Evolutionary conservation across 768 basidiomycete genomes (phyloP), one percentile per base, ranked within the genome.

Genomic region (Paxillus involutus): DNA sequence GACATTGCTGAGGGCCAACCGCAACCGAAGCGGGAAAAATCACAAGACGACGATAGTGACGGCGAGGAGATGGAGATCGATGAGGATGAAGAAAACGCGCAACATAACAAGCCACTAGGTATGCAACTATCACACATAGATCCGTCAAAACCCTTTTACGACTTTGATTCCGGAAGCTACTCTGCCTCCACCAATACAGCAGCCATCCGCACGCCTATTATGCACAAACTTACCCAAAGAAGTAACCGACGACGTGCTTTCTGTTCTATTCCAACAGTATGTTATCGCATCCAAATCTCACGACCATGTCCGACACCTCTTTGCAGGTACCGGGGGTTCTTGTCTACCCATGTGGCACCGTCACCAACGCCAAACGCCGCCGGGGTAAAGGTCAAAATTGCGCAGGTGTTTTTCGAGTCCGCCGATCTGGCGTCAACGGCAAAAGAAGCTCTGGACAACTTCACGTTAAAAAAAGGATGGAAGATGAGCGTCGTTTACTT

Each of bases 1-100:
- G 83, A 81, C 44, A 66, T 71, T 39, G 76, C 73, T 24, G 81
- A 81, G 43, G 78, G 73, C 49, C 83, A 77, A 49, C 80, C 80
- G 47, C 76, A 75, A 42, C 60, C 78, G 26, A 96, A 95, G 75
- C 82, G 85, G 57, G 83, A 85, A 63, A 91, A 84, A 69, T 73
- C 77, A 42, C 82, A 82, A 45, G 85, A 78, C 40, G 83, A 84
- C 12, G 74, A 75, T 13, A 81, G 72, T 59, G 89, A 91, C 58
- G 93, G 85, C 51, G 89, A 89, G 66, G 91, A 94, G 74, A 95
- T 95, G 88, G 94, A 96, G 73, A 91, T 94, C 64, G 93, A 94
- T 56, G 92, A 94, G 47, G 93, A 97, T 44, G 88, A 91, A 44
- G 86, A 89, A 51, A 67, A 74, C 36, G 73, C 74, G 44, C 77